Percentiles rank a stretch among this genome's conserved stretches.
Conservation (phyloP, 129 eudicot genomes). For the Lonicera japonica region DNA sequence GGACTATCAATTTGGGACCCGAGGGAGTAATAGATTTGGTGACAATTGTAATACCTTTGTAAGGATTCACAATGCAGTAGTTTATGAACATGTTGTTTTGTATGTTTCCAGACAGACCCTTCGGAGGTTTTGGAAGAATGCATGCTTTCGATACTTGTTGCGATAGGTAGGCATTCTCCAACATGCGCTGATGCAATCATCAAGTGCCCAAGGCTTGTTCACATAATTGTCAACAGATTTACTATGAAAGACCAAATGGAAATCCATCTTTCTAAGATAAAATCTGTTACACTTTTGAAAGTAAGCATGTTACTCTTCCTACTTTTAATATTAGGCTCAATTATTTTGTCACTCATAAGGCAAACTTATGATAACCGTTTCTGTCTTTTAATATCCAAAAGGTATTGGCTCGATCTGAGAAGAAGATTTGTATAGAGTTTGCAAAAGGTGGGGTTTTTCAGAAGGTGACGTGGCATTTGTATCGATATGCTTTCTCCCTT, state of each 20-base stretch:
- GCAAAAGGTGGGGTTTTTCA: slow-evolving; percentile 46
- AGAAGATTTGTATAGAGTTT: slow-evolving; percentile 49
- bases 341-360: neutral
- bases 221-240: slow-evolving; percentile 57
- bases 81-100: too few relatives aligned
- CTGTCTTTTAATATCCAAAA: slow-evolving; percentile 22
- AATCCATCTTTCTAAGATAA: slow-evolving; percentile 56
- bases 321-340: neutral
- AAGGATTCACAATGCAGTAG: too few relatives aligned
- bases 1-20: too few relatives aligned
- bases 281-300: slow-evolving; percentile 66
- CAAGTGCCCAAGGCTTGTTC: slow-evolving; percentile 74
- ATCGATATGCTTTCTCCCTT: slow-evolving; percentile 45
- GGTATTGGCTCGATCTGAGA: slow-evolving; percentile 74
- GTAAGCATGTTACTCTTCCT: slow-evolving; percentile 28
- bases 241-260: slow-evolving; percentile 43
- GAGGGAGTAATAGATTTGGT: too few relatives aligned
- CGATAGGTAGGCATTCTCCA: slow-evolving; percentile 88
- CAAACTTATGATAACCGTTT: slow-evolving; percentile 2
- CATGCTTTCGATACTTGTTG: slow-evolving; percentile 65
- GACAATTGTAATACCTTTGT: too few relatives aligned
- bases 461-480: slow-evolving; percentile 67
- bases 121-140: slow-evolving; percentile 73
- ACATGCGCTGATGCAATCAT: slow-evolving; percentile 79
- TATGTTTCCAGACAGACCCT: slow-evolving; percentile 60